phyloP scores from a whole-genome alignment of 495 filamentous ascomycete genomes.

The Talaromyces liani region DNA sequence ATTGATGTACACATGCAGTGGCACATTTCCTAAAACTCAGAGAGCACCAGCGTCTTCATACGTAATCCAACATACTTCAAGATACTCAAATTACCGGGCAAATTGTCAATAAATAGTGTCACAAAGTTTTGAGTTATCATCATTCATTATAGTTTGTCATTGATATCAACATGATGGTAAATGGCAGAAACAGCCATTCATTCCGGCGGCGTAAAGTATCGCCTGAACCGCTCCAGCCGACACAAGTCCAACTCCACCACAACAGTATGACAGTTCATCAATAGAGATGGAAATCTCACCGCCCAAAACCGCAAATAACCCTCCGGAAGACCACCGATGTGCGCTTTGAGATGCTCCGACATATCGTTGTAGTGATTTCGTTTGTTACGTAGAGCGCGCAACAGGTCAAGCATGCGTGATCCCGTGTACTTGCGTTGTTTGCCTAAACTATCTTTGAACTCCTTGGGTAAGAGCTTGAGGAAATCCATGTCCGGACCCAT shows the following conservation, averaged over 20 bases:
- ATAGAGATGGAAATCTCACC: constrained; percentile 66
- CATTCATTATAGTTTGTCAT: neutral
- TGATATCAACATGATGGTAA: neutral
- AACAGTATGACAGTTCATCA: constrained; percentile 73
- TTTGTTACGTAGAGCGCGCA: constrained; percentile 92
- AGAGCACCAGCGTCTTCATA: neutral
- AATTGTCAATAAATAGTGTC: neutral
- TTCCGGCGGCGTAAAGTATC: constrained; percentile 51
- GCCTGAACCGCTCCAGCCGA: constrained; percentile 62
- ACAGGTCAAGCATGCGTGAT: constrained; percentile 69
- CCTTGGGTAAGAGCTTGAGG: constrained; percentile 62
- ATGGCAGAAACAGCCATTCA: neutral
- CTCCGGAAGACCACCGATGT: constrained; percentile 73
- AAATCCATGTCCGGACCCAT: constrained; percentile 64
- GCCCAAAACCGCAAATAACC: constrained; percentile 89
- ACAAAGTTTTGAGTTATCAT: neutral
- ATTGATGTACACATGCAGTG: too few species aligned
- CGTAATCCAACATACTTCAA: neutral
- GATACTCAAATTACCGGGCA: neutral
- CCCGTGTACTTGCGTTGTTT: constrained; percentile 96
- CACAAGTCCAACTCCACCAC: constrained; percentile 60
- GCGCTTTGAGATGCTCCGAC: constrained; percentile 64
- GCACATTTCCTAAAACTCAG: too few species aligned
- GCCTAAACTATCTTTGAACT: constrained; percentile 78
- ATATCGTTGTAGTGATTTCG: constrained; percentile 91